A percentile compares a stretch with the other conserved stretches of the same genome.
Conservation (phyloP, 805 yeast species). For the Yarrowia bubula region DNA sequence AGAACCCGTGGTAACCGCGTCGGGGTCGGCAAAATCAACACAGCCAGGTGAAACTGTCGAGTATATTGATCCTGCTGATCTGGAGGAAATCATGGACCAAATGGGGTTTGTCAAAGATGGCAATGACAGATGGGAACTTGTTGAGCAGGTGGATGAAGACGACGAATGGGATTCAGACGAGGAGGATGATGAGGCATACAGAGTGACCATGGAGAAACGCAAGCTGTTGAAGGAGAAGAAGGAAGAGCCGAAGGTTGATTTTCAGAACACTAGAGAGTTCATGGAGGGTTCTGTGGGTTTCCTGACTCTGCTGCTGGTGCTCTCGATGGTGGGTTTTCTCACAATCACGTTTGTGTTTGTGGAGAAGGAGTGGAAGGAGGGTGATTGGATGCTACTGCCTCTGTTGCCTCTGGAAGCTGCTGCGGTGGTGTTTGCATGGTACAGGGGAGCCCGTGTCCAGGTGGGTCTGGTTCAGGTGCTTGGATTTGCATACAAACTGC, state of each 20-base stretch:
- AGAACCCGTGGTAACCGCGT: neutral
- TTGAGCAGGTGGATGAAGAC: neutral
- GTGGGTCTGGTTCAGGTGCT: neutral
- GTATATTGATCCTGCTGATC: slow-evolving; percentile 6
- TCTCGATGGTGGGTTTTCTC: slow-evolving; percentile 18
- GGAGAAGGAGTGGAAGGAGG: slow-evolving; percentile 22
- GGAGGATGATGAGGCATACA: slow-evolving; percentile 5
- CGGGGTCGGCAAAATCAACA: neutral
- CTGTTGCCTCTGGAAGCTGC: slow-evolving; percentile 5
- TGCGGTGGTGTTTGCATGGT: slow-evolving; percentile 1
- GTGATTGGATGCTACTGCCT: neutral
- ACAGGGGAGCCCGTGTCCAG: neutral
- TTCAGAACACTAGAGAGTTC: slow-evolving; percentile 8
- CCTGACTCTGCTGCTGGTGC: neutral
- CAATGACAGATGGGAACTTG: slow-evolving; percentile 1
- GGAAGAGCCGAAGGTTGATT: neutral
- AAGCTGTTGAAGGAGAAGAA: neutral
- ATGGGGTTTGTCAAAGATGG: slow-evolving; percentile 4
- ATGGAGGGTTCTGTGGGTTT: slow-evolving; percentile 22
- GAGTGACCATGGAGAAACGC: neutral
- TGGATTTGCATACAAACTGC: slow-evolving; percentile 6
- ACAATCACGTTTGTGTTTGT: slow-evolving; percentile 15
- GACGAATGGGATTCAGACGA: neutral
- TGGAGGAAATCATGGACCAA: slow-evolving; percentile 21
- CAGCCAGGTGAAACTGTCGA: neutral